Percentiles rank a stretch among this genome's conserved stretches.
Conservation (phyloP, 345 rosid genomes). For the Populus alba region DNA sequence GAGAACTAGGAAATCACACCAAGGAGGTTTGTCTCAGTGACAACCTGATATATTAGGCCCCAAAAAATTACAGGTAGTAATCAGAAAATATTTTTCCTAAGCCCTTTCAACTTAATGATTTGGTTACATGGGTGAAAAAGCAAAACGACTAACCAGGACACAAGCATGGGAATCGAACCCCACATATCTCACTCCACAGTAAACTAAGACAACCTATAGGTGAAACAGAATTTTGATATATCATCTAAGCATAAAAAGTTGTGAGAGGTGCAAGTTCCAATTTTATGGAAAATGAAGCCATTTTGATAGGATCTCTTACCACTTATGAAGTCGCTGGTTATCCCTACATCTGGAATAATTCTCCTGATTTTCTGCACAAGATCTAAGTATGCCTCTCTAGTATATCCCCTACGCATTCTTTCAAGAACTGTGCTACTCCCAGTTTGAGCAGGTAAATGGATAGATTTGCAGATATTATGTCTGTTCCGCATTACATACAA, state of each 20-base stretch:
- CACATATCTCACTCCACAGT: neutral
- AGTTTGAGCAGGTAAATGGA: slow-evolving; percentile 92
- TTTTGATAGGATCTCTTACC: slow-evolving; percentile 45
- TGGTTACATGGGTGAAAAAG: too few relatives aligned
- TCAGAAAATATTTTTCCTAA: neutral
- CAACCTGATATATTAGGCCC: neutral
- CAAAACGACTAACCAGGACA: too few relatives aligned
- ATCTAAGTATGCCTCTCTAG: slow-evolving; percentile 87
- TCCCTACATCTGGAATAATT: slow-evolving; percentile 75
- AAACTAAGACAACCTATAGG: neutral
- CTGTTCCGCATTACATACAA: slow-evolving; percentile 74
- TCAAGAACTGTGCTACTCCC: slow-evolving; percentile 74
- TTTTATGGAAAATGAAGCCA: neutral
- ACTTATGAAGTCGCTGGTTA: slow-evolving; percentile 85
- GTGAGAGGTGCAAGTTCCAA: neutral
- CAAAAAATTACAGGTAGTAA: neutral
- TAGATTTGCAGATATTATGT: slow-evolving; percentile 72
- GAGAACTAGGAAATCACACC: neutral
- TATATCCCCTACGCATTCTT: slow-evolving; percentile 84
- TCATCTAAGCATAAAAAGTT: neutral
- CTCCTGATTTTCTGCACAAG: slow-evolving; percentile 74
- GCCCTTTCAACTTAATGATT: neutral
- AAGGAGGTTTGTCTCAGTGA: neutral
- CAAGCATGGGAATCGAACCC: too few relatives aligned
- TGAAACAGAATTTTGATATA: neutral